A percentile compares a stretch with the other conserved stretches of the same genome.
These are phyloP conservation scores for Terfezia claveryi DNA, from an alignment of 495 filamentous ascomycete genomes.

Conservation along the genomic window DNA sequence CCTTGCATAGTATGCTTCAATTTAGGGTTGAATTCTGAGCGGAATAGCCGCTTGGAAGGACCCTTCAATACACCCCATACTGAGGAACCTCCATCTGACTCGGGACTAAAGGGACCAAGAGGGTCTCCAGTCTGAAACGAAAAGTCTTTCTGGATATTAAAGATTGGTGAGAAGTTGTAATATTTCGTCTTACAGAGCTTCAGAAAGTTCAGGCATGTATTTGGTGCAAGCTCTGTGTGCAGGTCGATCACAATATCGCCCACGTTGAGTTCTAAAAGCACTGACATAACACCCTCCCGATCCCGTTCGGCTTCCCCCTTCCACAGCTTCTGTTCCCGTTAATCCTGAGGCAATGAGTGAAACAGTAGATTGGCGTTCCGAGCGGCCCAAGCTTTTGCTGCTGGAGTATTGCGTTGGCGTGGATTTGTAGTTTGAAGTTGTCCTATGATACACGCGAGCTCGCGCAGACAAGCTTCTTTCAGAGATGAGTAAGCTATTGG, in stretches of 20 bases:
- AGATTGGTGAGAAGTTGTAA: conserved; percentile 85
- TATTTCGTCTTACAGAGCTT: conserved; percentile 97
- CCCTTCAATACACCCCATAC: conserved; percentile 74
- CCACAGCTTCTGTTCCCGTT: too few species aligned
- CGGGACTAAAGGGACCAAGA: conserved; percentile 54
- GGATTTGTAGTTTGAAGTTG: background rate
- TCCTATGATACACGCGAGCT: background rate
- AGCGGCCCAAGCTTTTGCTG: background rate
- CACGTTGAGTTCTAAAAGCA: conserved; percentile 59
- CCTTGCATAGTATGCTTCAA: conserved; percentile 68
- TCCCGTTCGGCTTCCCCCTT: too few species aligned
- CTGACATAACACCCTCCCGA: conserved; percentile 32
- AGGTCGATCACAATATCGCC: conserved; percentile 90
- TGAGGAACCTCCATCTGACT: conserved; percentile 74
- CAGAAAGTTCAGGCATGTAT: conserved; percentile 82
- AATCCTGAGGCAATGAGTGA: background rate
- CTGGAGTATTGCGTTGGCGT: background rate
- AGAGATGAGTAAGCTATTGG: background rate
- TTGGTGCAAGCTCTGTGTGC: conserved; percentile 64
- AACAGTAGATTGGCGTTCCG: background rate
- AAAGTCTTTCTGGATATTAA: conserved; percentile 74
- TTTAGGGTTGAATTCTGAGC: conserved; percentile 60
- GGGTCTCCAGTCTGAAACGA: conserved; percentile 92
- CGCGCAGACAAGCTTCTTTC: background rate
- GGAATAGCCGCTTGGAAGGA: conserved; percentile 51